Evolutionary conservation across 345 rosid species (phyloP), one percentile per base, ranked within the genome.

Genomic region (Citrus australasica): DNA sequence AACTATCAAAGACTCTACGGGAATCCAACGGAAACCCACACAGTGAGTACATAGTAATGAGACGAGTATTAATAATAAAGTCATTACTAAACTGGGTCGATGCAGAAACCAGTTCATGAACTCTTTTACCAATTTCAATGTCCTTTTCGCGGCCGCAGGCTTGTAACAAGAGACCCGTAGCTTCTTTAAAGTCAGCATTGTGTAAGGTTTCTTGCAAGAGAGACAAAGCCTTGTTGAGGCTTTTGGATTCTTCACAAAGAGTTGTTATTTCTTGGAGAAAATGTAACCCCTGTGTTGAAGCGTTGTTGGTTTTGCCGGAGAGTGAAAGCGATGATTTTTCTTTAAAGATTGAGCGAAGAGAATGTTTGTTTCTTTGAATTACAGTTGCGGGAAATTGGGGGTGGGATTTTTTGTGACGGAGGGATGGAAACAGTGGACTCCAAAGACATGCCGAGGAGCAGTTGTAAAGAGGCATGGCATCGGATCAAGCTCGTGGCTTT

Each of bases 41-140:
- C 80, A 82, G 48, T 2, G 91, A 79, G 75, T 89, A 92, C 94
- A 89, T 87, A 13, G 90, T 84, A 80, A 90, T 88, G 22, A 87
- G 73, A 55, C 90, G 91, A 30, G 87, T 84, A 17, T 81, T 84
- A n/a, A 89, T 86, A 79, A 89, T 89, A 17, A 77, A 76, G 38
- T 90, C 92, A 46, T 87, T 78, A 1, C 84, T 69, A 74, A 85
- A 85, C 74, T 67, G 84, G 66, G 69, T 63, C 19, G 89, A 89
- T 9, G 64, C 71, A 17, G 86, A 81, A 74, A 90, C 89, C 80
- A 89, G 46, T 28, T 79, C 62, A 67, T 90, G 94, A 22, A 89
- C 76, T 79, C 80, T 77, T 77, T 84, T 82, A n/a, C 97, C 94
- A 6, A 76, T 74, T 48, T 80, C 86, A 17, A 88, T 82, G 71